Evolutionary conservation across 1,139 yeast genomes (phyloP).

Genomic region (Pichia sorboxylosa): DNA sequence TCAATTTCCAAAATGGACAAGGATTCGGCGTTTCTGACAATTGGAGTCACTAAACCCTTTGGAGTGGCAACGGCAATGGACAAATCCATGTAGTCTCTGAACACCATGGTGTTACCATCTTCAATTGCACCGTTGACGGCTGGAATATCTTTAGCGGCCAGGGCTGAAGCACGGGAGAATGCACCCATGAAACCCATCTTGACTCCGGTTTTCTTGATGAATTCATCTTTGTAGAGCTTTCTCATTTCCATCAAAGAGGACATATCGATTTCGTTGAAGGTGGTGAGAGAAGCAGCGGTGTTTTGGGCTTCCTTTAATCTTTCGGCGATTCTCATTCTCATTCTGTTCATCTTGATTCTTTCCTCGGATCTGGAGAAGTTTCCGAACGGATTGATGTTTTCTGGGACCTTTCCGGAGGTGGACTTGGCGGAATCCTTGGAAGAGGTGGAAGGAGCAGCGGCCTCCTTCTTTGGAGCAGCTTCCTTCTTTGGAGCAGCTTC

Average conservation of each 20-base stretch:
- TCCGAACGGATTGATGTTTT: slow-evolving; percentile 37
- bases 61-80: slow-evolving; percentile 98
- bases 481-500: neutral
- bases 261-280: slow-evolving; percentile 98
- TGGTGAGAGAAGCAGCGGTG: slow-evolving; percentile 96
- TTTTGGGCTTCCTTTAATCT: slow-evolving; percentile 98
- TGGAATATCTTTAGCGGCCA: slow-evolving; percentile 93
- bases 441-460: slow-evolving; percentile 20
- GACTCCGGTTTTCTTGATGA: slow-evolving; percentile 85
- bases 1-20: slow-evolving; percentile 83
- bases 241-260: slow-evolving; percentile 86
- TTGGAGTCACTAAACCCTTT: slow-evolving; percentile 97
- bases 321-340: slow-evolving; percentile 98
- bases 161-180: slow-evolving; percentile 83
- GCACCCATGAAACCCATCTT: slow-evolving; percentile 99
- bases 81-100: slow-evolving; percentile 92
- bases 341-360: slow-evolving; percentile 97
- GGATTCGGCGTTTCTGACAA: slow-evolving; percentile 94
- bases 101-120: slow-evolving; percentile 83
- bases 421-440: slow-evolving; percentile 24
- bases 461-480: slow-evolving; percentile 7
- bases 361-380: slow-evolving; percentile 75
- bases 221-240: slow-evolving; percentile 91
- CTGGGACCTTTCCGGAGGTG: slow-evolving; percentile 23
- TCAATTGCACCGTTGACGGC: slow-evolving; percentile 94